Conservation (phyloP, 2,329 filamentous ascomycete genomes). For the Diplocarpon mali region DNA sequence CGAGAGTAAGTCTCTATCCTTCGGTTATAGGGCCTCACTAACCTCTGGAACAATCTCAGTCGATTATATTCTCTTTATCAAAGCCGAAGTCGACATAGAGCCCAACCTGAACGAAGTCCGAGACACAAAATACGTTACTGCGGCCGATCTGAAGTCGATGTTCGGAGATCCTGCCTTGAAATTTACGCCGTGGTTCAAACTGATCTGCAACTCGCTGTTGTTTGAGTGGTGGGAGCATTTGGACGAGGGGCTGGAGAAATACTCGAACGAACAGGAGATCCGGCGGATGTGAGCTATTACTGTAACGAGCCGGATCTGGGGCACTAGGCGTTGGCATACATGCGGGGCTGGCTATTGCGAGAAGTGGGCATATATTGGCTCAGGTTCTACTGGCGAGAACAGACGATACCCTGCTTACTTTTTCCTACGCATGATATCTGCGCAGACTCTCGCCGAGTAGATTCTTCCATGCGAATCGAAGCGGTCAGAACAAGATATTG, state of each 20-base stretch:
- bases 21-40: background rate
- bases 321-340: conserved; percentile 1
- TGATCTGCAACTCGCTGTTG: conserved; percentile 95
- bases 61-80: conserved; percentile 98
- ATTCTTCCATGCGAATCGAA: too few relatives aligned
- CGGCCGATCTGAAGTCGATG: conserved; percentile 72
- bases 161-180: conserved; percentile 70
- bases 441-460: too few relatives aligned
- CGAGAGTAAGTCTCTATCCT: conserved; percentile 59
- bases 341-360: background rate
- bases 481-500: too few relatives aligned
- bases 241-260: conserved; percentile 70
- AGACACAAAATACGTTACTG: conserved; percentile 72
- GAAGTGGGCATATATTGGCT: background rate
- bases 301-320: conserved; percentile 1
- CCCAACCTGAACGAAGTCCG: conserved; percentile 82
- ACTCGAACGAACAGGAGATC: conserved; percentile 76
- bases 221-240: conserved; percentile 96
- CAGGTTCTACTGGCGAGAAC: conserved; percentile 2
- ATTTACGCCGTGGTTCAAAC: conserved; percentile 98
- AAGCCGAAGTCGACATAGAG: conserved; percentile 76
- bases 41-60: conserved; percentile 41
- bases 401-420: background rate
- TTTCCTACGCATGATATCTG: too few relatives aligned
- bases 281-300: conserved; percentile 63